phyloP scores from a whole-genome alignment of 768 basidiomycete species.

The Amylocystis lapponica region DNA sequence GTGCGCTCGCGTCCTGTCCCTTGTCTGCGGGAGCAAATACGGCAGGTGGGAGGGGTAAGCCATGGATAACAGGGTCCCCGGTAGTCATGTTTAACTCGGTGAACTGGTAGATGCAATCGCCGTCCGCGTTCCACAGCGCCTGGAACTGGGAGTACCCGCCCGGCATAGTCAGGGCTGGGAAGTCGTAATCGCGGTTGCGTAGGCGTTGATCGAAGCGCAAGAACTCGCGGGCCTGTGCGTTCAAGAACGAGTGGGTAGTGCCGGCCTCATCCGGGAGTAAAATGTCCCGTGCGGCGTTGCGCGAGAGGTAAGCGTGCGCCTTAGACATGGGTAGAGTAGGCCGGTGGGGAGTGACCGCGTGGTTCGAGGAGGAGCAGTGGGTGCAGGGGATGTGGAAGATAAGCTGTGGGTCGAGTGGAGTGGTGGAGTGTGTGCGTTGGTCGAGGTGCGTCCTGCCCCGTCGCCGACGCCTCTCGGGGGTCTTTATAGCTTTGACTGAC shows the following conservation, averaged over 20 bases:
- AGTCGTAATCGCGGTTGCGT: neutral
- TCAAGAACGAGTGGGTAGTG: slow-evolving; percentile 1
- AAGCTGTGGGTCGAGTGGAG: too few species aligned
- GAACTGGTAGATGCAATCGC: neutral
- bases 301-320: too few species aligned
- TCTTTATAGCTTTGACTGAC: too few species aligned
- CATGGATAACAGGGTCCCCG: neutral
- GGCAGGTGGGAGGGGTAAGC: neutral
- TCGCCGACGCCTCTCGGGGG: too few species aligned
- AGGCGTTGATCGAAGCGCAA: slow-evolving; percentile 1
- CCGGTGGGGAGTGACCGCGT: too few species aligned
- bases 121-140: neutral
- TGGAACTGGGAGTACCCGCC: slow-evolving; percentile 3
- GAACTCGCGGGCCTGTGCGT: neutral
- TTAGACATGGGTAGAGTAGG: too few species aligned
- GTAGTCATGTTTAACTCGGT: neutral
- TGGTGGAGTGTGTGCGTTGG: too few species aligned
- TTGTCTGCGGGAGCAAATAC: neutral
- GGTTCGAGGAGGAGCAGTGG: too few species aligned
- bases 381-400: too few species aligned
- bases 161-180: neutral
- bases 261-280: too few species aligned
- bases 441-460: too few species aligned
- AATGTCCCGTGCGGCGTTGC: too few species aligned
- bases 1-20: neutral